These are phyloP conservation scores for Balakata baccata DNA, from an alignment of 345 rosid genomes.

Conservation along the genomic window DNA sequence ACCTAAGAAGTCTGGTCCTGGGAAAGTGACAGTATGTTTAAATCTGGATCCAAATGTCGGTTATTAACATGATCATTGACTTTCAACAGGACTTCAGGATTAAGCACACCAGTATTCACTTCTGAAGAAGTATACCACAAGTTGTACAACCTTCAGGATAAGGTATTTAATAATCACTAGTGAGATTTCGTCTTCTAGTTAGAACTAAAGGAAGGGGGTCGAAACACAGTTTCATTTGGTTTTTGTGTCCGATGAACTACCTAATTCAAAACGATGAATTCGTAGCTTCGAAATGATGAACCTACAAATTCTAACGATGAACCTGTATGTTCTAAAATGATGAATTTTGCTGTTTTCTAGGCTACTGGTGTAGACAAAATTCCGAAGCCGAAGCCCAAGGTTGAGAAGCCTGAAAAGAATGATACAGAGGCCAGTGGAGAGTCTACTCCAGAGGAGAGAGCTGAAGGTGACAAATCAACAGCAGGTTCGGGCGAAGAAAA, in stretches of 20 bases:
- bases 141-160: conserved; percentile 61
- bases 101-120: conserved; percentile 61
- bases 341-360: conserved; percentile 37
- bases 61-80: not conserved
- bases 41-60: not conserved
- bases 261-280: too few species aligned
- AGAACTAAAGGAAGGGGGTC: not conserved
- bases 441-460: conserved; percentile 34
- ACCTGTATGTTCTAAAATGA: too few species aligned
- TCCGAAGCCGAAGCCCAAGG: conserved; percentile 89
- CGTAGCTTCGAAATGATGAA: too few species aligned
- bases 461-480: conserved; percentile 27
- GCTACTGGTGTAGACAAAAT: conserved; percentile 58
- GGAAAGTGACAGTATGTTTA: not conserved
- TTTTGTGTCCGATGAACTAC: too few species aligned
- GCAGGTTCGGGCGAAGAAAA: conserved; percentile 28
- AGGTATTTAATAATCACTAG: conserved; percentile 46
- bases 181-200: not conserved
- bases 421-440: conserved; percentile 47
- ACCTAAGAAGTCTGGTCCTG: not conserved
- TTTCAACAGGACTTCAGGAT: conserved; percentile 52
- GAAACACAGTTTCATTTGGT: not conserved
- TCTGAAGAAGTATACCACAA: conserved; percentile 71
- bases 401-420: conserved; percentile 63
- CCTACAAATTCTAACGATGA: too few species aligned